These are phyloP conservation scores for Sutorius eximius DNA, from an alignment of 1,284 basidiomycete genomes.

Conservation along the genomic window DNA sequence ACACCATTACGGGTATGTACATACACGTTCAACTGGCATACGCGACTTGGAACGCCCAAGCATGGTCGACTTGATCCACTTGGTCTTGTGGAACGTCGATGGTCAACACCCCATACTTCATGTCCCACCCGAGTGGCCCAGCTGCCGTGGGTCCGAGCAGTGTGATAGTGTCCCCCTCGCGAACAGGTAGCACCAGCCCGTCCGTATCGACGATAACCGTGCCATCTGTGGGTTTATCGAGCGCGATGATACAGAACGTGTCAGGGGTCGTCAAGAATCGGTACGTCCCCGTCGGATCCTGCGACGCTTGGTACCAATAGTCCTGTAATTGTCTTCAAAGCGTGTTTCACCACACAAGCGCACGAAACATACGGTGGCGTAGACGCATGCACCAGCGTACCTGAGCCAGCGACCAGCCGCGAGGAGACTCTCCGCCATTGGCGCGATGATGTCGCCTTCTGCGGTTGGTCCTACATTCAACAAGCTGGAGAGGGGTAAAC, in stretches of 20 bases:
- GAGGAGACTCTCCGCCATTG: conserved; percentile 47
- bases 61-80: conserved; percentile 36
- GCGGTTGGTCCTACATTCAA: conserved; percentile 56
- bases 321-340: conserved; percentile 27
- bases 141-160: conserved; percentile 36
- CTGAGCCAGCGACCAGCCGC: conserved; percentile 52
- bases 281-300: conserved; percentile 41
- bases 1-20: not conserved
- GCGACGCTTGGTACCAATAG: conserved; percentile 43
- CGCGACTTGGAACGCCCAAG: conserved; percentile 46
- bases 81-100: conserved; percentile 35
- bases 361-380: conserved; percentile 44
- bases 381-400: conserved; percentile 51
- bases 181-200: conserved; percentile 40
- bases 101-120: conserved; percentile 29
- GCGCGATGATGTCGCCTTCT: conserved; percentile 50
- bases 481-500: conserved; percentile 35
- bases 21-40: conserved; percentile 24
- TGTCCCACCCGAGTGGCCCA: conserved; percentile 18
- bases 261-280: conserved; percentile 51
- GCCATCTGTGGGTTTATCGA: conserved; percentile 39
- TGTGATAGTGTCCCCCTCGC: conserved; percentile 43
- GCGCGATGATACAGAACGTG: conserved; percentile 53
- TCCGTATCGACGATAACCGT: conserved; percentile 41
- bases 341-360: not conserved